A percentile compares a stretch with the other conserved stretches of the same genome.
phyloP scores from a whole-genome alignment of 805 yeast genomes.

The Jamesozyma spencerorum region DNA sequence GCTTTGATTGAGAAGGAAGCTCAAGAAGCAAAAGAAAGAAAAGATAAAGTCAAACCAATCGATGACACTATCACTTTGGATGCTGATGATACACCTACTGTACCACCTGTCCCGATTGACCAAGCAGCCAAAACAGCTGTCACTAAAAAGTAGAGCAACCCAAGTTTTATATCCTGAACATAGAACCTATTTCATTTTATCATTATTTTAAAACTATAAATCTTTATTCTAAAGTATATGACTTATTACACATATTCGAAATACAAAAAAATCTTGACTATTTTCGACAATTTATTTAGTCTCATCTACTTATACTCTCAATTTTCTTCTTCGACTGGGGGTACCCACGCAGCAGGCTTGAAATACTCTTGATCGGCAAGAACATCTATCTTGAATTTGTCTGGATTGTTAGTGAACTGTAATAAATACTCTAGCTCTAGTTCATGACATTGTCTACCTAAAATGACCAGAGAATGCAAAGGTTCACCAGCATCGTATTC shows the following conservation, averaged over 20 bases:
- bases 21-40: constrained; percentile 48
- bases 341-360: constrained; percentile 63
- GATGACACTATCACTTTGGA: constrained; percentile 33
- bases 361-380: constrained; percentile 55
- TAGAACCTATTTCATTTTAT: too few relatives aligned
- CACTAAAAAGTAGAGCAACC: constrained; percentile 9
- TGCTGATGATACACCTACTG: constrained; percentile 28
- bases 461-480: constrained; percentile 77
- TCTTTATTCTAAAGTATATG: too few relatives aligned
- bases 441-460: constrained; percentile 92
- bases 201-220: too few relatives aligned
- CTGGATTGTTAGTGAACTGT: constrained; percentile 60
- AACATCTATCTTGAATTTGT: constrained; percentile 37
- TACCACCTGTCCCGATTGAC: constrained; percentile 11
- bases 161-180: too few relatives aligned
- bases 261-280: too few relatives aligned
- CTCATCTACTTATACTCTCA: neutral
- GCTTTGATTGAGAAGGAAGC: constrained; percentile 78
- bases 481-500: constrained; percentile 91
- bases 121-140: constrained; percentile 15
- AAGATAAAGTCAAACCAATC: constrained; percentile 17
- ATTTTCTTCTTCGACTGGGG: constrained; percentile 35
- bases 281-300: too few relatives aligned
- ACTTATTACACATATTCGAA: too few relatives aligned
- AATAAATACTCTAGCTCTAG: constrained; percentile 78